phyloP scores from a whole-genome alignment of 768 basidiomycete species.

The Cystofilobasidium capitatum region DNA sequence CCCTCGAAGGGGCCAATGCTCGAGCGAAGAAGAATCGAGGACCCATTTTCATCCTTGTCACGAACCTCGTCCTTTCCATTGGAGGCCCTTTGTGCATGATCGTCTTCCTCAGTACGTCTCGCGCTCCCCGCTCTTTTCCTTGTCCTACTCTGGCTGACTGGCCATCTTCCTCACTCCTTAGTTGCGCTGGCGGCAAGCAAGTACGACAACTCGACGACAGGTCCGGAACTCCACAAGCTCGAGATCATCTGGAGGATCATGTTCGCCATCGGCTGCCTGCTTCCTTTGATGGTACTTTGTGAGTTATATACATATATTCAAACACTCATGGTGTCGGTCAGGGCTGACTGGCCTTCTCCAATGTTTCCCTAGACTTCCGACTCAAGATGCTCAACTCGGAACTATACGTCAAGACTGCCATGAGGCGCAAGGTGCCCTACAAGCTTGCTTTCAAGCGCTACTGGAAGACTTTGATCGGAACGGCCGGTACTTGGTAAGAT shows the following conservation, averaged over 20 bases:
- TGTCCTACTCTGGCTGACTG: neutral
- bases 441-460: conserved; percentile 52
- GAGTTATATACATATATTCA: too few relatives aligned
- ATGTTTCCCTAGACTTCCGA: conserved; percentile 48
- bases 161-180: conserved; percentile 54
- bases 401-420: conserved; percentile 44
- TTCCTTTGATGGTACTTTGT: conserved; percentile 56
- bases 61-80: conserved; percentile 57
- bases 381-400: conserved; percentile 60
- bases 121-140: too few relatives aligned
- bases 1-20: conserved; percentile 66
- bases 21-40: conserved; percentile 53
- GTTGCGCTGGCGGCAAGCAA: conserved; percentile 50
- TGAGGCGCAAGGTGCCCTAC: conserved; percentile 48
- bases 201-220: conserved; percentile 51
- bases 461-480: conserved; percentile 61
- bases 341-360: too few relatives aligned
- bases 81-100: conserved; percentile 10
- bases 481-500: conserved; percentile 55
- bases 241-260: conserved; percentile 30
- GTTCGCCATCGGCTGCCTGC: conserved; percentile 54
- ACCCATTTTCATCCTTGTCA: conserved; percentile 66
- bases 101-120: conserved; percentile 9
- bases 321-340: too few relatives aligned
- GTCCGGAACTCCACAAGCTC: conserved; percentile 22